Base-by-base conservation (phyloP, 78 protist species). In the Cavenderia fasciculata region DNA sequence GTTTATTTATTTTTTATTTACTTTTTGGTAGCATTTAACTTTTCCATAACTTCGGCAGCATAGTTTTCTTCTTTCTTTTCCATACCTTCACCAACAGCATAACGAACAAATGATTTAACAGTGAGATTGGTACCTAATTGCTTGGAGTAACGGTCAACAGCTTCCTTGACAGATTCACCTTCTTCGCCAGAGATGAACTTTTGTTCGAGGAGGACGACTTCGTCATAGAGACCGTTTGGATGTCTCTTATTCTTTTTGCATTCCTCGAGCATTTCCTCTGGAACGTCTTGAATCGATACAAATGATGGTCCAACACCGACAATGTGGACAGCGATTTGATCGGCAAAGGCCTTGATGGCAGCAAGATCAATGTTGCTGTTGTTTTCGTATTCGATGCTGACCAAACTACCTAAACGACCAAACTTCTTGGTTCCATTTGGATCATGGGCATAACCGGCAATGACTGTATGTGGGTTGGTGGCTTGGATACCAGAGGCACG, bases 361-460 rank as follows among this genome's bases (percentile, higher is more conserved):
- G 38, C 71, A 4, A 68, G 25, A 47, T 79, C 61, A 10, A 27
- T 59, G 40, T 66, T 33, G 23, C 33, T 31, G 23, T 70, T 70
- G 6, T 36, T 36, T 23, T 66, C 59, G 34, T 68, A 79, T 43
- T 79, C 69, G 12, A 79, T 16, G 29, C 68, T 41, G 19, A 79
- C 77, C 27, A 79, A 38, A 7, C 78, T 52, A 27, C 89, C 89
- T 14, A 79, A 43, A 47, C 89, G 57, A 36, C 89, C 89, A 65
- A 79, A 16, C 27, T 59, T 41, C 2, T 51, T 34, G 7, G 41
- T 44, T 23, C 56, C 62, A 19, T 21, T 47, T 68, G 68, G 56
- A n/a, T 68, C 77, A 33, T 79, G 89, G 12, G 89, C 89, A 66
- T 79, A 79, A 16, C 76, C 74, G 16, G 89, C 34, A 8, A 79